phyloP scores from a whole-genome alignment of 495 filamentous ascomycete genomes.

The Lepraria neglecta region DNA sequence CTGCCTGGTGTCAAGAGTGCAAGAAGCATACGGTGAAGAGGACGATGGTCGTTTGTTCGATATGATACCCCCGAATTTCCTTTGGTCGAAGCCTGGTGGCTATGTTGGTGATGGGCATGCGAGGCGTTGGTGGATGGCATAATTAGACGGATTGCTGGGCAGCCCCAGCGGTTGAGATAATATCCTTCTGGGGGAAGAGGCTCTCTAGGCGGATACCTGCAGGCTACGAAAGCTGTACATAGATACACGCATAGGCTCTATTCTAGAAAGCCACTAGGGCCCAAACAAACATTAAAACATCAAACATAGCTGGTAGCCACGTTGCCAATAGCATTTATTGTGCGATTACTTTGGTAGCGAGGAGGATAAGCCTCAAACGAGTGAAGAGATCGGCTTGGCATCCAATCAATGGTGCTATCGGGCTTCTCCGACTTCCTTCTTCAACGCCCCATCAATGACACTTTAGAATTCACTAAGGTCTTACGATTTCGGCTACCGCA shows the following conservation, averaged over 20 bases:
- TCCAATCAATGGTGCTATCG: slow-evolving; percentile 2
- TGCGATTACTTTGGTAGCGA: too few species aligned
- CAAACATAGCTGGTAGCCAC: not conserved
- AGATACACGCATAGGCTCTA: not conserved
- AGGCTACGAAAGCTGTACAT: not conserved
- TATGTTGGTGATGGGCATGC: slow-evolving; percentile 4
- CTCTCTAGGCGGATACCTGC: not conserved
- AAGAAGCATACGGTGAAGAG: slow-evolving; percentile 4
- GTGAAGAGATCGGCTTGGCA: slow-evolving; percentile 6
- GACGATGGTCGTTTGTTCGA: slow-evolving; percentile 2
- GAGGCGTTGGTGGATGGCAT: slow-evolving; percentile 21
- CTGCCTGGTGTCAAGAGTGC: not conserved
- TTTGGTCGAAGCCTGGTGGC: slow-evolving; percentile 10
- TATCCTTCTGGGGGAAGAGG: slow-evolving; percentile 8
- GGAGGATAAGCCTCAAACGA: not conserved
- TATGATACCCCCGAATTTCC: slow-evolving; percentile 23
- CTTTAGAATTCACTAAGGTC: not conserved
- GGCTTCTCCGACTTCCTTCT: slow-evolving; percentile 20
- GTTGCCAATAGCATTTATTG: not conserved
- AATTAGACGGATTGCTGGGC: slow-evolving; percentile 13
- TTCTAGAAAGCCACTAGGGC: slow-evolving; percentile 4
- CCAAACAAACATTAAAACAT: slow-evolving; percentile 1
- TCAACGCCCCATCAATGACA: not conserved
- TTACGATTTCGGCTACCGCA: not conserved
- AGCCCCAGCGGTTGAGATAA: slow-evolving; percentile 14